These are phyloP conservation scores for Schrenkiella parvula DNA, from an alignment of 345 rosid genomes.

Conservation along the genomic window DNA sequence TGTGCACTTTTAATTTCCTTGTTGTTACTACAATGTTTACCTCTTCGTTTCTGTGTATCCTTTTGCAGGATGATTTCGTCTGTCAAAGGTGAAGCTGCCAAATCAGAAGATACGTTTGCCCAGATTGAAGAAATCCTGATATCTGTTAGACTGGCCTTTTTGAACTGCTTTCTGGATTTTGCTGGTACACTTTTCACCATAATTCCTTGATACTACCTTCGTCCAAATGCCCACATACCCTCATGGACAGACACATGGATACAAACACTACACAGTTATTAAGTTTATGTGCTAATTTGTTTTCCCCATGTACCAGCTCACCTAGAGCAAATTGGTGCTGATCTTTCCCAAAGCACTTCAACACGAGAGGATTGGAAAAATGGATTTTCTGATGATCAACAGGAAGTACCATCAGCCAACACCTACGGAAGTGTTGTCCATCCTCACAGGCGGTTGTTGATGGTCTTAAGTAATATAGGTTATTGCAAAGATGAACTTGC, in stretches of 20 bases:
- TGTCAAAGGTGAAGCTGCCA: conserved; percentile 66
- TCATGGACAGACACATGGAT: neutral
- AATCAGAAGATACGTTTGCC: conserved; percentile 63
- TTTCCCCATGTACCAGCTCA: conserved; percentile 37
- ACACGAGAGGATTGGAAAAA: conserved; percentile 47
- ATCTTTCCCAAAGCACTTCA: conserved; percentile 41
- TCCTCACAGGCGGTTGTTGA: conserved; percentile 71
- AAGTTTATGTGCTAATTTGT: neutral
- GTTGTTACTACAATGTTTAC: neutral
- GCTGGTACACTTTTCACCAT: conserved; percentile 55
- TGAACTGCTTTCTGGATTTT: conserved; percentile 95
- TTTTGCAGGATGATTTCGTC: conserved; percentile 78
- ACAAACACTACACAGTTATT: neutral
- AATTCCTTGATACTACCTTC: neutral
- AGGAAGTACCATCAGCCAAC: conserved; percentile 42
- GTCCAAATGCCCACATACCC: neutral
- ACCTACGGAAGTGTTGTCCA: conserved; percentile 62
- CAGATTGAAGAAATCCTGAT: conserved; percentile 88
- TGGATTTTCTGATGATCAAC: conserved; percentile 52
- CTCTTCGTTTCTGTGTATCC: conserved; percentile 3
- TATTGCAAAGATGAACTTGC: conserved; percentile 94
- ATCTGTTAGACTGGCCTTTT: conserved; percentile 84
- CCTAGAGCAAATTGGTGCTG: conserved; percentile 34
- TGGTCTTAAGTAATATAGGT: conserved; percentile 91
- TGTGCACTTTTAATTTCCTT: neutral